Percentiles rank a stretch among this genome's conserved stretches.
Evolutionary conservation across 352 stramenopile species (phyloP).

Genomic region (Phytopythium delawarense): DNA sequence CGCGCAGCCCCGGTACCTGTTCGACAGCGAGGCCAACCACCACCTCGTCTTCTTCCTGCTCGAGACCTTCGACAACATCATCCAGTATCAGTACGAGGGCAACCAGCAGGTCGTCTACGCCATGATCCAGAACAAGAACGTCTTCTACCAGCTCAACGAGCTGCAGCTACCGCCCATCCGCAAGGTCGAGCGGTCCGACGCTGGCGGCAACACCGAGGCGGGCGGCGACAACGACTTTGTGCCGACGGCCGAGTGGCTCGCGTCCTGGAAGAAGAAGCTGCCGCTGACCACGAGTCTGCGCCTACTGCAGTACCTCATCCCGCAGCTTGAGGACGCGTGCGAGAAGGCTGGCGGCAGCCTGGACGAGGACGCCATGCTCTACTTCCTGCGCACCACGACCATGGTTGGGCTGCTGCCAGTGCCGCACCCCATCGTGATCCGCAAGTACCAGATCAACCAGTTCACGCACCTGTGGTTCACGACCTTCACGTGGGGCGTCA

Average conservation of each 20-base stretch:
- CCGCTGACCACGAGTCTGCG: conserved; percentile 94
- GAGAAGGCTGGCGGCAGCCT: conserved; percentile 82
- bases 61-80: conserved; percentile 99
- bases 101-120: conserved; percentile 98
- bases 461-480: conserved; percentile 99
- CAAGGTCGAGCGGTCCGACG: conserved; percentile 16
- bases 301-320: conserved; percentile 93
- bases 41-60: conserved; percentile 95
- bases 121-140: conserved; percentile 96
- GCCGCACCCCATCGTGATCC: conserved; percentile 98
- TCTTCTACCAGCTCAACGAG: conserved; percentile 91
- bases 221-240: conserved; percentile 60
- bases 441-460: conserved; percentile 99
- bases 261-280: conserved; percentile 93
- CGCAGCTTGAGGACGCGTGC: conserved; percentile 76
- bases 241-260: conserved; percentile 93
- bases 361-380: conserved; percentile 95
- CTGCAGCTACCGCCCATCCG: conserved; percentile 88
- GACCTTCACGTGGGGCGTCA: conserved; percentile 98
- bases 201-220: conserved; percentile 2
- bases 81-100: conserved; percentile 98
- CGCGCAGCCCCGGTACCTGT: conserved; percentile 90
- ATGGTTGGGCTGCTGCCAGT: conserved; percentile 98
- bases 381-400: conserved; percentile 95
- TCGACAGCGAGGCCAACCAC: conserved; percentile 95